Percentiles rank a stretch among this genome's conserved stretches.
Evolutionary conservation across 192 early-diverging fungal genomes (phyloP).

Genomic region (Dissophora ornata): DNA sequence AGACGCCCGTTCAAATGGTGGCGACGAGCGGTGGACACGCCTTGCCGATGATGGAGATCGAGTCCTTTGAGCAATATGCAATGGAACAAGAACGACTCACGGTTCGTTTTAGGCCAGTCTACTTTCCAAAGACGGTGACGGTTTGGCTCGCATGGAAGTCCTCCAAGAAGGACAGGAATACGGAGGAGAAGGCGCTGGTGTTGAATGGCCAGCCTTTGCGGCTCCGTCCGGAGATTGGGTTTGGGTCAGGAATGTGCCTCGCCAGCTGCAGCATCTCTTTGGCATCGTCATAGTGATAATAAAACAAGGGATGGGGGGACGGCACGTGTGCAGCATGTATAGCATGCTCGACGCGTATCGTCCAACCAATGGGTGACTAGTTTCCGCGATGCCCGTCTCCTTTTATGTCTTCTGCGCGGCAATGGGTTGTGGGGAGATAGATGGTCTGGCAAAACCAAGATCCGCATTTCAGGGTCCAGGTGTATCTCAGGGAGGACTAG

Average conservation of each 20-base stretch:
- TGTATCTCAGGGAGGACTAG: too few relatives aligned
- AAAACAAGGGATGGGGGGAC: too few relatives aligned
- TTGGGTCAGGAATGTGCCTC: constrained; percentile 4
- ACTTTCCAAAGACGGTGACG: constrained; percentile 5
- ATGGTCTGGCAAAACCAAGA: too few relatives aligned
- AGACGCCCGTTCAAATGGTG: constrained; percentile 1
- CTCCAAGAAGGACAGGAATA: not conserved
- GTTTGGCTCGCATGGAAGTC: constrained; percentile 39
- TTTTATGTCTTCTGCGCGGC: too few relatives aligned
- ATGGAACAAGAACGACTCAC: not conserved
- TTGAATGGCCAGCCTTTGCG: constrained; percentile 6
- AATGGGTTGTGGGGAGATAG: too few relatives aligned
- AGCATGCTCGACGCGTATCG: too few relatives aligned
- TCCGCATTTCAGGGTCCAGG: too few relatives aligned
- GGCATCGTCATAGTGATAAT: too few relatives aligned
- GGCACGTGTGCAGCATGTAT: too few relatives aligned
- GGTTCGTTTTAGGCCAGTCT: constrained; percentile 13
- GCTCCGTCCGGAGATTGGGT: not conserved
- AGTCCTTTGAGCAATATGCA: not conserved
- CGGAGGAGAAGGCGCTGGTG: not conserved
- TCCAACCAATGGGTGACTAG: too few relatives aligned
- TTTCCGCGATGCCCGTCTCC: too few relatives aligned
- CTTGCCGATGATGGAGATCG: constrained; percentile 30
- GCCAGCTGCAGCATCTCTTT: constrained; percentile 13
- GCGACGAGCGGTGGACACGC: constrained; percentile 25